These are phyloP conservation scores for Patellifolia procumbens DNA, from an alignment of 179 eudicot species.

Conservation along the genomic window DNA sequence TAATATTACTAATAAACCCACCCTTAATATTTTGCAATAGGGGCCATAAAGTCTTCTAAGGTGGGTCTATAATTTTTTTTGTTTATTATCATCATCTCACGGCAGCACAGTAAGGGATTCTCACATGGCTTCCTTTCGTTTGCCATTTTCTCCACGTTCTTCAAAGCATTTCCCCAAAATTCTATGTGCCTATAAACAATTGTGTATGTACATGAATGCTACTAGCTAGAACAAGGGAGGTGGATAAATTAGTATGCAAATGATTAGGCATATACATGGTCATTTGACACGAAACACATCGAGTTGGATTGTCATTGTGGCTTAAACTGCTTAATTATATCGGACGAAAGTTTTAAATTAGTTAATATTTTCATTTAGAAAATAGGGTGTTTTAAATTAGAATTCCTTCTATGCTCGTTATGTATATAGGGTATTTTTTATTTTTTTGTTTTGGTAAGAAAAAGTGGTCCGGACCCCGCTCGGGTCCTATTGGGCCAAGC, in stretches of 20 bases:
- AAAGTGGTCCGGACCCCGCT: no score
- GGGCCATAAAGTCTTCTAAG: constrained; percentile 9
- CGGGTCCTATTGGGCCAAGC: no score
- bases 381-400: no score
- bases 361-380: no score
- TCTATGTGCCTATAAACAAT: constrained; percentile 6
- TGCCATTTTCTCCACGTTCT: constrained; percentile 38
- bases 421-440: no score
- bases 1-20: constrained; percentile 13
- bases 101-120: constrained; percentile 31
- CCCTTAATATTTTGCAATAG: constrained; percentile 16
- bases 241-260: not conserved
- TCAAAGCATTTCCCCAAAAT: constrained; percentile 27
- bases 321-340: no score
- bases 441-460: no score
- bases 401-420: no score
- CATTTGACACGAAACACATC: not conserved
- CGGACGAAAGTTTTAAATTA: no score
- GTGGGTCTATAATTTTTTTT: constrained; percentile 15
- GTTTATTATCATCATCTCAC: constrained; percentile 7
- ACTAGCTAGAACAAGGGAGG: not conserved
- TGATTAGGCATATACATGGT: no score
- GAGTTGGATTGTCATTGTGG: not conserved
- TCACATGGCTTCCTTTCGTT: constrained; percentile 35
- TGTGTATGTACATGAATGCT: not conserved